Evolutionary conservation across 345 rosid genomes (phyloP).

Genomic region (Dipteronia sinensis): DNA sequence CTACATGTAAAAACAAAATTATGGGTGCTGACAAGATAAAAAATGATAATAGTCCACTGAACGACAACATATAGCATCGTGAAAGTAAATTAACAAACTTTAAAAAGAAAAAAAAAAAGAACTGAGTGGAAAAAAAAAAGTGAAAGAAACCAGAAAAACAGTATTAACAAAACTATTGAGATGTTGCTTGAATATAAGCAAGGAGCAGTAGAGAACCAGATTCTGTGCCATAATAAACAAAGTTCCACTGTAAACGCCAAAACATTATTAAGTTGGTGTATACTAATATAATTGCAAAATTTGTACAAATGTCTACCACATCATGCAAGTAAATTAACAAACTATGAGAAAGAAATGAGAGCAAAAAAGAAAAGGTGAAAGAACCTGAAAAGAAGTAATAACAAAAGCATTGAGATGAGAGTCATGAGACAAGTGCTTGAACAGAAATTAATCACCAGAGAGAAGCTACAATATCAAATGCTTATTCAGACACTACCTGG

Average conservation of each 20-base stretch:
- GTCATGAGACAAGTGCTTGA: too few species aligned
- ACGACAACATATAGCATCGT: not conserved
- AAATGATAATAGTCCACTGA: not conserved
- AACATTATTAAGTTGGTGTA: not conserved
- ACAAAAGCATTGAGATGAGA: too few species aligned
- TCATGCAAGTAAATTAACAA: too few species aligned
- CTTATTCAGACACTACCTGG: too few species aligned
- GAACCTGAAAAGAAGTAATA: too few species aligned
- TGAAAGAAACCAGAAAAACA: not conserved
- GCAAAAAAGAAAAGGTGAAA: too few species aligned
- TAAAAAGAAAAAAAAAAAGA: too few species aligned
- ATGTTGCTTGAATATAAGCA: not conserved
- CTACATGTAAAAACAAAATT: conserved; percentile 26
- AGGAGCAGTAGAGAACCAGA: not conserved
- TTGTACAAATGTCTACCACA: not conserved
- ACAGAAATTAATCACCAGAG: too few species aligned
- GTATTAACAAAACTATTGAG: not conserved
- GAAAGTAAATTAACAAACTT: not conserved
- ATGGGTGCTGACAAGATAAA: not conserved
- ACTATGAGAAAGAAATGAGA: too few species aligned
- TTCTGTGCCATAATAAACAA: not conserved
- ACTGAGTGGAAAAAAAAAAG: not conserved
- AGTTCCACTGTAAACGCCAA: not conserved
- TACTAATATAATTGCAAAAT: not conserved
- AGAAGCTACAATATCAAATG: too few species aligned